Evolutionary conservation across 352 stramenopile species (phyloP).

Genomic region (Bremia lactucae): DNA sequence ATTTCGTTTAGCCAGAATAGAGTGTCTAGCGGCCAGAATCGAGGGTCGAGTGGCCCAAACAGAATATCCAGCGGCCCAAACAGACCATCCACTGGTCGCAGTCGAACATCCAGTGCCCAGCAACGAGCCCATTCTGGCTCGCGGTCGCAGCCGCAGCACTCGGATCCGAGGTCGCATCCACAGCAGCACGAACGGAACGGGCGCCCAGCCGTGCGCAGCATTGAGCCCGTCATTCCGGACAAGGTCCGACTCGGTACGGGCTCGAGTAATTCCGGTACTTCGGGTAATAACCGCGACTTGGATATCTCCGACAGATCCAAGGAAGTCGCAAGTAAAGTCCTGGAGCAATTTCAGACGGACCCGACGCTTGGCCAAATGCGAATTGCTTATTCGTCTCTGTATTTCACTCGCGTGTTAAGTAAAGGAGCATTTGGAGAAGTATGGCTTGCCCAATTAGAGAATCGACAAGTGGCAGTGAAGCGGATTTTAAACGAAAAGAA

Average conservation of each 20-base stretch:
- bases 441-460: conserved; percentile 74
- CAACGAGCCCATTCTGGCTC: conserved; percentile 12
- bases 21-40: conserved; percentile 3
- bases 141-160: conserved; percentile 13
- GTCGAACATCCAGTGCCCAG: conserved; percentile 5
- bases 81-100: conserved; percentile 2
- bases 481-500: conserved; percentile 72
- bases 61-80: neutral
- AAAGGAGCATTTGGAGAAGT: conserved; percentile 84
- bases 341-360: conserved; percentile 65
- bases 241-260: conserved; percentile 12
- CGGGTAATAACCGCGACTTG: conserved; percentile 20
- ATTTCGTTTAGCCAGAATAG: neutral
- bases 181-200: conserved; percentile 6
- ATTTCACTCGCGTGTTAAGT: conserved; percentile 75
- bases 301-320: conserved; percentile 30
- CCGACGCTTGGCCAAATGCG: conserved; percentile 34
- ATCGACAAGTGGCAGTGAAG: conserved; percentile 72
- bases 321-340: conserved; percentile 39
- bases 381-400: conserved; percentile 63
- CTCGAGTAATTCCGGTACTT: conserved; percentile 4
- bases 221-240: conserved; percentile 11
- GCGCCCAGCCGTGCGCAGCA: conserved; percentile 11
- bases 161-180: conserved; percentile 5
- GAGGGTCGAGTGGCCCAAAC: conserved; percentile 2